Evolutionary conservation across 164 flowering plant species (phyloP).

Genomic region (Brasenia schreberi): DNA sequence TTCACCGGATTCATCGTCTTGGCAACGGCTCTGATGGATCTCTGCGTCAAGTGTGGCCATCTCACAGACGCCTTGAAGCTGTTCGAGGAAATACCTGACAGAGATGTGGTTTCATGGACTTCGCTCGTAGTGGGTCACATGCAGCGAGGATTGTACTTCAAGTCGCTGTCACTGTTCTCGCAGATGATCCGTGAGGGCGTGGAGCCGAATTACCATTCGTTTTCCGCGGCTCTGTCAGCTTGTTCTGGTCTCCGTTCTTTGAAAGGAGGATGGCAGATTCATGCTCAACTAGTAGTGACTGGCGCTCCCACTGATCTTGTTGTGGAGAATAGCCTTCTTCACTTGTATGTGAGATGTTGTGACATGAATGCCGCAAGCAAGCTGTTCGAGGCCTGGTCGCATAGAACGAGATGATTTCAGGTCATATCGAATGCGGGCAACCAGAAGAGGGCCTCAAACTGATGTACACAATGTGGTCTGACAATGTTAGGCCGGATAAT

Average conservation of each 20-base stretch:
- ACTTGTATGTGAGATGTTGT: constrained; percentile 8
- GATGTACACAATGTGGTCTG: constrained; percentile 7
- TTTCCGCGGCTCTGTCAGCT: constrained; percentile 10
- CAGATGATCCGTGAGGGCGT: constrained; percentile 2
- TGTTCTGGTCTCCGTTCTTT: constrained; percentile 13
- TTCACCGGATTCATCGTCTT: constrained; percentile 8
- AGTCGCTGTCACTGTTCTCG: constrained; percentile 5
- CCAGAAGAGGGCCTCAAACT: constrained; percentile 9
- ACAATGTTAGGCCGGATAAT: constrained; percentile 7
- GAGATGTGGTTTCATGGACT: constrained; percentile 17
- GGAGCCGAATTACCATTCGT: constrained; percentile 8
- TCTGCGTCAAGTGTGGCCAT: constrained; percentile 7
- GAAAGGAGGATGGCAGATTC: constrained; percentile 10
- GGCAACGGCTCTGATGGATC: constrained; percentile 14
- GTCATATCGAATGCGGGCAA: constrained; percentile 5
- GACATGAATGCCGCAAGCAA: not conserved
- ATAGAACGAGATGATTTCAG: constrained; percentile 17
- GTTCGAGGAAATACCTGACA: constrained; percentile 11
- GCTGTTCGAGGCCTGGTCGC: constrained; percentile 4
- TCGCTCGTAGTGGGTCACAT: constrained; percentile 13
- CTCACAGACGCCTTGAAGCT: constrained; percentile 8
- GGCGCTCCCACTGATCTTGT: not conserved
- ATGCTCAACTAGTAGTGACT: constrained; percentile 6
- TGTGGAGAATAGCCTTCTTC: constrained; percentile 9
- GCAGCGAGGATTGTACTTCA: constrained; percentile 1